phyloP scores from a whole-genome alignment of 1,284 basidiomycete species.

The Takashimella koratensis region DNA sequence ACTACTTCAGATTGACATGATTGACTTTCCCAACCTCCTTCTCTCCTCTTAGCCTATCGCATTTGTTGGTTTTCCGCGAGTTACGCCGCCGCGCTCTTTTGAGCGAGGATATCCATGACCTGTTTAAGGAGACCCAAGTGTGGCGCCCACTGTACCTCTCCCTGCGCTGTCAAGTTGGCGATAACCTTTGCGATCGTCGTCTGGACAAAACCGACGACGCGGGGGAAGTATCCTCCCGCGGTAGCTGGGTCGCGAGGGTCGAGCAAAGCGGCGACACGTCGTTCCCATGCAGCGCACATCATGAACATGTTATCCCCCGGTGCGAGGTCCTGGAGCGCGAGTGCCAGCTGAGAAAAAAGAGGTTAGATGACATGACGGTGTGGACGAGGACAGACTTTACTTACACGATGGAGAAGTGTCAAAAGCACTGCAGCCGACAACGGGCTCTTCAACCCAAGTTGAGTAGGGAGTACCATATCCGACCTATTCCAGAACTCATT shows the following conservation, averaged over 20 bases:
- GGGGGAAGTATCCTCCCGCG: conserved; percentile 10
- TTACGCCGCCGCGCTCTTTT: neutral
- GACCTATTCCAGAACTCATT: conserved; percentile 17
- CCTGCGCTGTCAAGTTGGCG: neutral
- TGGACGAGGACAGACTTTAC: conserved; percentile 2
- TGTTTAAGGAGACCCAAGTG: neutral
- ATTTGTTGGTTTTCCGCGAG: too few species aligned
- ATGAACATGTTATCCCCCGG: conserved; percentile 22
- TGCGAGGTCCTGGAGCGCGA: conserved; percentile 23
- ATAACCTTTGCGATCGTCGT: conserved; percentile 1
- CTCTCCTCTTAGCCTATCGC: too few species aligned
- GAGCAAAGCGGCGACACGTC: conserved; percentile 21
- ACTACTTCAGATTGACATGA: too few species aligned
- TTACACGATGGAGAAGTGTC: conserved; percentile 37
- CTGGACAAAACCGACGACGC: conserved; percentile 9
- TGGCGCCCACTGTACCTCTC: neutral
- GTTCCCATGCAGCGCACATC: conserved; percentile 24
- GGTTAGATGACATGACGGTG: neutral
- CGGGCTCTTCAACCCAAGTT: conserved; percentile 14
- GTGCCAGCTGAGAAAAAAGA: conserved; percentile 21
- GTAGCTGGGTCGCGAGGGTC: conserved; percentile 19
- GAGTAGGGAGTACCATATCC: conserved; percentile 18
- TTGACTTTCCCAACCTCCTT: too few species aligned
- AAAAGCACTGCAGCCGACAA: conserved; percentile 38
- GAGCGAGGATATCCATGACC: neutral